Evolutionary conservation across 352 stramenopile genomes (phyloP), one percentile per base, ranked within the genome.

Genomic region (Phytophthora sp.): DNA sequence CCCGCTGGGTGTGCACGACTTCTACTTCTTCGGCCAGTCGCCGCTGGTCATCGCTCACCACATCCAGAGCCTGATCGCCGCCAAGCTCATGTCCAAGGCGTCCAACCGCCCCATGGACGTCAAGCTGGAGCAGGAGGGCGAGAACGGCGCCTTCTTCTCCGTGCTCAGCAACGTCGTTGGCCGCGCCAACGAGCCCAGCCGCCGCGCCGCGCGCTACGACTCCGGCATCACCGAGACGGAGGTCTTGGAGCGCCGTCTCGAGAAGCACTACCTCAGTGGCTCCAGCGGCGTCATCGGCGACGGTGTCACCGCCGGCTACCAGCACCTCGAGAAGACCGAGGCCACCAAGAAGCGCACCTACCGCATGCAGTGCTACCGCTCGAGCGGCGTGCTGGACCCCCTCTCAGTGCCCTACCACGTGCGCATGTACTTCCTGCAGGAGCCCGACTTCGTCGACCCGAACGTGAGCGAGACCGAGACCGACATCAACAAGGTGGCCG

Each of bases 291-390:
- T 75, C 57, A 92, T 94, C 39, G 86, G 86, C 27, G 86, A 94
- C 48, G 86, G 86, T 53, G 86, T 94, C 59, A 88, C 79, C 72
- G 74, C 78, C 6, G 86, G 86, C 15, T 94, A 92, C 71, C 82
- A 94, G 62, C 78, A 89, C 50, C 60, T 94, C 2, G 83, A 91
- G 34, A 64, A 81, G 45, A 41, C 72, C 4, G 84, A 92, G 58
- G 34, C 54, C 11, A 61, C 66, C 32, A 90, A 92, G 70, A 56
- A 61, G 44, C 80, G 75, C 64, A 87, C 80, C 4, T 92, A 92
- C 76, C 82, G 86, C 45, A 81, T 94, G 59, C 86, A 94, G 62
- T 94, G 86, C 82, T 94, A 94, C 77, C 86, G 86, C 52, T 91
- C 82, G 13, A 87, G 71, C 49, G 85, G 85, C 28, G 80, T 94